phyloP scores from a whole-genome alignment of 495 filamentous ascomycete genomes.

The Hypomontagnella monticulosa region DNA sequence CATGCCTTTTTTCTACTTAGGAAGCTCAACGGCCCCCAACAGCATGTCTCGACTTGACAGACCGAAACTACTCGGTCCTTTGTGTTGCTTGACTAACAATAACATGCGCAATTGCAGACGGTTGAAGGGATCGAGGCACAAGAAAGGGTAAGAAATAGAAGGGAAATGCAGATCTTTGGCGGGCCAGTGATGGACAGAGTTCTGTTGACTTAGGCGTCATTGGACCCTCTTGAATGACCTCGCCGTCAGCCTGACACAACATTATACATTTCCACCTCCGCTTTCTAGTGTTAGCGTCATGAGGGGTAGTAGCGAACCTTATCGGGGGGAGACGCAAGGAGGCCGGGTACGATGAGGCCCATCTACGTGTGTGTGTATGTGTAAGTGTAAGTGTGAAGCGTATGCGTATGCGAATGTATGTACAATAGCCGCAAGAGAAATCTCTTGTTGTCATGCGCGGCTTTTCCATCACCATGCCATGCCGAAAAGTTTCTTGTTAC shows the following conservation, averaged over 20 bases:
- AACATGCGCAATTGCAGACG: conserved; percentile 1
- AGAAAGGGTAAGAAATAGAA: conserved; percentile 9
- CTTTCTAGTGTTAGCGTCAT: conserved; percentile 42
- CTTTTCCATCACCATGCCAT: conserved; percentile 23
- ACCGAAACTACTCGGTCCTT: conserved; percentile 18
- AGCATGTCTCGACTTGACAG: conserved; percentile 27
- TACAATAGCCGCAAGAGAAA: conserved; percentile 39
- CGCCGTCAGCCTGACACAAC: conserved; percentile 40
- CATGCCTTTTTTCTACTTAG: neutral
- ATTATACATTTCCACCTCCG: conserved; percentile 35
- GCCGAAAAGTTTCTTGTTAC: conserved; percentile 16
- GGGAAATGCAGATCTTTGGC: conserved; percentile 21
- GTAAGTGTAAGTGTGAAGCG: no score
- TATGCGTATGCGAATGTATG: neutral
- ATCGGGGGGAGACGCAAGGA: conserved; percentile 40
- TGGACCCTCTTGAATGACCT: conserved; percentile 14
- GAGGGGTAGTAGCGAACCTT: conserved; percentile 42
- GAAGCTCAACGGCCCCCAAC: conserved; percentile 33
- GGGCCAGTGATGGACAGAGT: conserved; percentile 7
- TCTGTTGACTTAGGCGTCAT: conserved; percentile 29
- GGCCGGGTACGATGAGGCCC: conserved; percentile 5
- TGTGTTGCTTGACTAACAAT: conserved; percentile 8
- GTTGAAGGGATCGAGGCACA: conserved; percentile 12
- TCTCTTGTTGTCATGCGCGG: conserved; percentile 24
- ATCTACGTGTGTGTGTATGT: neutral